phyloP scores from a whole-genome alignment of 495 filamentous ascomycete species.

The Apodospora peruviana region DNA sequence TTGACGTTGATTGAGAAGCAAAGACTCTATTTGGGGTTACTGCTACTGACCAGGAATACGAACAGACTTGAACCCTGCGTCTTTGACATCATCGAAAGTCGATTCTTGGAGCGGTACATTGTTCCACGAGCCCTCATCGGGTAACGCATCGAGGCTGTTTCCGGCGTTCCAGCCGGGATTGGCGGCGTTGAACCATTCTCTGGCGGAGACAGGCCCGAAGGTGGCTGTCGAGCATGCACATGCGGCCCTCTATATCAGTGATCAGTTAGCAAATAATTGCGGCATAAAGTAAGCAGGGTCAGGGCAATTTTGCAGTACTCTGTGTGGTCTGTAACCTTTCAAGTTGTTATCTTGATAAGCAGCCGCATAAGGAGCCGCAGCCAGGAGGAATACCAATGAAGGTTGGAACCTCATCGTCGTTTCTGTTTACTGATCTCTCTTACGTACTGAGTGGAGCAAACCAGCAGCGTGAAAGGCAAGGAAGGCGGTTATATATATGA shows the following conservation, averaged over 20 bases:
- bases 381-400: too few species aligned
- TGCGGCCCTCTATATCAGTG: neutral
- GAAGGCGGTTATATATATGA: too few species aligned
- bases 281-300: neutral
- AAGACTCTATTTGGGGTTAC: too few species aligned
- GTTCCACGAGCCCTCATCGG: slow-evolving; percentile 56
- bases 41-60: slow-evolving; percentile 49
- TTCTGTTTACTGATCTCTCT: too few species aligned
- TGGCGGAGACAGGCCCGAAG: slow-evolving; percentile 57
- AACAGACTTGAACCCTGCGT: slow-evolving; percentile 53
- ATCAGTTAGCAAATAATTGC: neutral
- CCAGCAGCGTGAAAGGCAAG: too few species aligned
- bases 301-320: neutral
- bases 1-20: neutral
- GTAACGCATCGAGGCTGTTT: slow-evolving; percentile 56
- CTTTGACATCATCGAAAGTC: slow-evolving; percentile 48
- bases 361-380: too few species aligned
- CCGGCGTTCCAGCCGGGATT: slow-evolving; percentile 58
- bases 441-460: too few species aligned
- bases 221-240: slow-evolving; percentile 1
- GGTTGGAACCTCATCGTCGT: too few species aligned
- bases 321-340: too few species aligned
- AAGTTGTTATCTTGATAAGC: too few species aligned
- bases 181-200: slow-evolving; percentile 66
- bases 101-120: slow-evolving; percentile 44